phyloP scores from a whole-genome alignment of 2,329 filamentous ascomycete species.

The Didymella glomerata region DNA sequence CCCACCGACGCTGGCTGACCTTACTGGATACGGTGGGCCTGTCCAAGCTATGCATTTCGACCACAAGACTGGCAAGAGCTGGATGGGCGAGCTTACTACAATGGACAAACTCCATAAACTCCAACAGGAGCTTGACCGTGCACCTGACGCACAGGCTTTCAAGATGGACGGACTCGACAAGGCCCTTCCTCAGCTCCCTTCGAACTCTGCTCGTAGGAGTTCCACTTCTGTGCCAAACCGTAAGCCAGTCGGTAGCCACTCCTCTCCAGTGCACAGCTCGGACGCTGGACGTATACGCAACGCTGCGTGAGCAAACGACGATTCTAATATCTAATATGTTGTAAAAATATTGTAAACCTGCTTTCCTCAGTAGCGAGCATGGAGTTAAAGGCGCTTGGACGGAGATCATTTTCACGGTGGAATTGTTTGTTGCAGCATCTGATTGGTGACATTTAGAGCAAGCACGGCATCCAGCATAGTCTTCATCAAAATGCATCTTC shows the following conservation, averaged over 20 bases:
- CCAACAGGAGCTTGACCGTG: conserved; percentile 16
- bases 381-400: neutral
- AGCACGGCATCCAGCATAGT: conserved; percentile 8
- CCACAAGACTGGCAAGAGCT: conserved; percentile 39
- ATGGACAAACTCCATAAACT: conserved; percentile 30
- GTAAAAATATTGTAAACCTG: neutral
- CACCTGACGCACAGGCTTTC: conserved; percentile 16
- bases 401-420: neutral
- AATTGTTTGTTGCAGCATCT: neutral
- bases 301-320: neutral
- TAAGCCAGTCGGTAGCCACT: conserved; percentile 24
- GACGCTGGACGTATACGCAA: neutral
- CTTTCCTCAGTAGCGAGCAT: neutral
- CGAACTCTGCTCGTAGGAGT: conserved; percentile 4
- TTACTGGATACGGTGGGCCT: conserved; percentile 38
- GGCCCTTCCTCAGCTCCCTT: conserved; percentile 21
- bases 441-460: conserved; percentile 15
- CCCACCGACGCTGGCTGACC: conserved; percentile 53
- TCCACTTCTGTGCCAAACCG: conserved; percentile 20
- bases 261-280: neutral
- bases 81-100: conserved; percentile 36
- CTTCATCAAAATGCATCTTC: neutral
- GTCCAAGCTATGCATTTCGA: conserved; percentile 44
- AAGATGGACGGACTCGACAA: conserved; percentile 23
- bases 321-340: neutral